These are phyloP conservation scores for Perkinsus olseni DNA, from an alignment of 169 alveolate species.

Conservation along the genomic window DNA sequence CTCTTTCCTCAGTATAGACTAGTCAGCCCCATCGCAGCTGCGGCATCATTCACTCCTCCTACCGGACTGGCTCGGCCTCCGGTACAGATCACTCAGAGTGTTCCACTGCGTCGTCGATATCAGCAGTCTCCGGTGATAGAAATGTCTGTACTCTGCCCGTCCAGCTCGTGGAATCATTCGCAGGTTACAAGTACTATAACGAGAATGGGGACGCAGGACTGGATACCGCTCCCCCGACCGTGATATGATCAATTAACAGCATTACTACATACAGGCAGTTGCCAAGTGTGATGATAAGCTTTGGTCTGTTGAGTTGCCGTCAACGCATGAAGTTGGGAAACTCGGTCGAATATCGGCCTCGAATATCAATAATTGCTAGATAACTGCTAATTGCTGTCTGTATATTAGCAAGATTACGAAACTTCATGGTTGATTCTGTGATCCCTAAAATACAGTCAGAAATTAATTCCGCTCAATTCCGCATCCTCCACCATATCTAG, in stretches of 20 bases:
- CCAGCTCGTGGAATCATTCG: neutral
- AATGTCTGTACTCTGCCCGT: neutral
- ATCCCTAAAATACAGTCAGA: no score
- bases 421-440: no score
- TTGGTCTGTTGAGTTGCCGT: neutral
- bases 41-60: neutral
- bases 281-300: neutral
- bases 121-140: neutral
- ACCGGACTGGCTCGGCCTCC: neutral
- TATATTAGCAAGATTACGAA: no score
- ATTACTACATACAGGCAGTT: neutral
- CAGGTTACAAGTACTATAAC: neutral
- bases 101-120: neutral
- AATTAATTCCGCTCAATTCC: no score
- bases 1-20: neutral
- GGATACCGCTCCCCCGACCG: neutral
- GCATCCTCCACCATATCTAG: no score
- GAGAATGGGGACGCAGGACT: neutral
- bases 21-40: neutral
- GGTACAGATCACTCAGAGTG: neutral
- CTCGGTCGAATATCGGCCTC: no score
- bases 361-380: no score
- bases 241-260: neutral
- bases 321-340: no score
- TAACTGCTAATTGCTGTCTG: no score